Conservation (phyloP, 768 basidiomycete species). For the Hypholoma fasciculare region DNA sequence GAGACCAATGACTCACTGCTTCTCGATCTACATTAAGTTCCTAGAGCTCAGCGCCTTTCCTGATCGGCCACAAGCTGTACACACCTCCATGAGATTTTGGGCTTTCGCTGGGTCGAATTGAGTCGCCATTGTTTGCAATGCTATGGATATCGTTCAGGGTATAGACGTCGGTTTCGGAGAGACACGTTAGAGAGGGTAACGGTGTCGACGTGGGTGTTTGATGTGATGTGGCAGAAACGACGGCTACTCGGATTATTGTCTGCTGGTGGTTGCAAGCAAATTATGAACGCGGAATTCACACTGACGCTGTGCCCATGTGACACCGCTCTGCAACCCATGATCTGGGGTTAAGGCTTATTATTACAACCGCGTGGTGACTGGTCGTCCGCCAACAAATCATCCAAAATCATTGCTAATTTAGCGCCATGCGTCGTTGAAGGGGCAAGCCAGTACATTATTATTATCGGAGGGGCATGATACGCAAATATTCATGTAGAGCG, state of each 20-base stretch:
- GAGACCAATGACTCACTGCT: slow-evolving; percentile 64
- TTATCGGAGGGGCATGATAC: too few relatives aligned
- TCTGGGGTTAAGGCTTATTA: not conserved
- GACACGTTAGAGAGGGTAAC: not conserved
- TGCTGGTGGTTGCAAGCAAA: not conserved
- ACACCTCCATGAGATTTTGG: slow-evolving; percentile 88
- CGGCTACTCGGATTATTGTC: not conserved
- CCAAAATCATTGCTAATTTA: too few relatives aligned
- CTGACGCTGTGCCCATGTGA: slow-evolving; percentile 5
- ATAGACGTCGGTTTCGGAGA: not conserved
- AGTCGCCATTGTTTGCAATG: slow-evolving; percentile 37
- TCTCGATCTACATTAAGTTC: slow-evolving; percentile 74
- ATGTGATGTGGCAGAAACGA: slow-evolving; percentile 1
- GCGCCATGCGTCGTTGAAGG: too few relatives aligned
- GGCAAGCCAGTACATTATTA: too few relatives aligned
- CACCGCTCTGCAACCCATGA: not conserved
- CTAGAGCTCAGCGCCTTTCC: not conserved
- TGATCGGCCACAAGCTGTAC: slow-evolving; percentile 15
- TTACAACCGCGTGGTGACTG: too few relatives aligned
- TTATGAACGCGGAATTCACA: not conserved
- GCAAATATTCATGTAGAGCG: too few relatives aligned
- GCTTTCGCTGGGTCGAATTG: slow-evolving; percentile 87
- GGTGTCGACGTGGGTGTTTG: not conserved
- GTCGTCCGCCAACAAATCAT: too few relatives aligned
- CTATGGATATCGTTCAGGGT: not conserved